These are phyloP conservation scores for Microsporum ferrugineum DNA, from an alignment of 2,329 filamentous ascomycete genomes.

Conservation along the genomic window DNA sequence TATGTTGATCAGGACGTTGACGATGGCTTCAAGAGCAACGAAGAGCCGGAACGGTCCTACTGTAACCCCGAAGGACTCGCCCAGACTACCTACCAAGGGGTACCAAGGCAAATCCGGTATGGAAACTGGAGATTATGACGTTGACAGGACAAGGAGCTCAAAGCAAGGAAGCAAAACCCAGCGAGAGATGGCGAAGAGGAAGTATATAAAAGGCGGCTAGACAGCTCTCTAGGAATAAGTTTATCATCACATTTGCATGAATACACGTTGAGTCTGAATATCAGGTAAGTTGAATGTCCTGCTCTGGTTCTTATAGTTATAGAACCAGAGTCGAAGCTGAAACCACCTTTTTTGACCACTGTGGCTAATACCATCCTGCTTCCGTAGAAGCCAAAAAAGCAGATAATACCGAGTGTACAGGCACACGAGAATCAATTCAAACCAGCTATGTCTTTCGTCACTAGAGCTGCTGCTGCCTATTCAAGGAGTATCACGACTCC, in stretches of 20 bases:
- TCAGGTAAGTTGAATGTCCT: not conserved
- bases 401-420: not conserved
- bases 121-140: not conserved
- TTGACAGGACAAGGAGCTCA: not conserved
- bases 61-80: not conserved
- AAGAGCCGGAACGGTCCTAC: not conserved
- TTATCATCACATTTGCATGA: not conserved
- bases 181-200: not conserved
- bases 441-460: conserved; percentile 28
- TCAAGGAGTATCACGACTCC: conserved; percentile 17
- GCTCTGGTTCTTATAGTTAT: not conserved
- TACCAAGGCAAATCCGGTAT: not conserved
- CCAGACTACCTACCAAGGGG: not conserved
- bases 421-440: not conserved
- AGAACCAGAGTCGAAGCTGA: not conserved
- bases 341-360: not conserved
- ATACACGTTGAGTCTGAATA: not conserved
- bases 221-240: not conserved
- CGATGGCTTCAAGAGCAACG: too few species aligned
- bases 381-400: not conserved
- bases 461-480: conserved; percentile 21
- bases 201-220: not conserved
- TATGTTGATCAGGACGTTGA: too few species aligned
- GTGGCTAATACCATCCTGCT: not conserved
- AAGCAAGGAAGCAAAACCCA: not conserved